These are phyloP conservation scores for Brettanomyces sp. DNA, from an alignment of 805 yeast species.

Conservation along the genomic window DNA sequence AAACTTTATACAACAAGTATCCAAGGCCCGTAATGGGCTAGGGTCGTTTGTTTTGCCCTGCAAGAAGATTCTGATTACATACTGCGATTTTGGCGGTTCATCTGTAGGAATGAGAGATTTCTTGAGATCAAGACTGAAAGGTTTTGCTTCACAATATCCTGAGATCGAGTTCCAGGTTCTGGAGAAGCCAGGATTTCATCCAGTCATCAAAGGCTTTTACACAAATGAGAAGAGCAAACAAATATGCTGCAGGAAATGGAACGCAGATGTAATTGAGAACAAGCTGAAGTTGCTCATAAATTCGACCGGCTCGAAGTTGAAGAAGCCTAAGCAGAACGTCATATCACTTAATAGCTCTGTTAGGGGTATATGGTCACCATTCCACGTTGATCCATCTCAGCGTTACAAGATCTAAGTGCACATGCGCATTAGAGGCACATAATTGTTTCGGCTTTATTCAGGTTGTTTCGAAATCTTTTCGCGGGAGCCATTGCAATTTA, in stretches of 20 bases:
- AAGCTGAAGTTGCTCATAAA: constrained; percentile 58
- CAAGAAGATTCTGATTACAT: constrained; percentile 62
- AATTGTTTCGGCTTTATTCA: too few relatives aligned
- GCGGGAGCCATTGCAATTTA: too few relatives aligned
- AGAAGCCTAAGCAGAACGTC: constrained; percentile 68
- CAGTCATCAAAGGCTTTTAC: constrained; percentile 57
- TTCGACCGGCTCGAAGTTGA: constrained; percentile 55
- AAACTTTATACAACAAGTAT: constrained; percentile 47
- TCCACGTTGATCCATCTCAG: constrained; percentile 54
- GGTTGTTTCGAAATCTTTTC: too few relatives aligned
- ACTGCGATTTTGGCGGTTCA: constrained; percentile 94
- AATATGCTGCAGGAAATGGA: constrained; percentile 71
- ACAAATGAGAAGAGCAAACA: constrained; percentile 24
- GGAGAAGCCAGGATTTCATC: constrained; percentile 70
- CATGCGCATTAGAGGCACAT: background rate
- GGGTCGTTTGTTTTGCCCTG: constrained; percentile 72
- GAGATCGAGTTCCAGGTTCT: constrained; percentile 63
- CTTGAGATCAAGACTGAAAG: constrained; percentile 40
- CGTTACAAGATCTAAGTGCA: constrained; percentile 35
- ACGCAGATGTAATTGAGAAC: constrained; percentile 48
- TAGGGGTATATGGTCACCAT: constrained; percentile 97
- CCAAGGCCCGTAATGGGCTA: constrained; percentile 65
- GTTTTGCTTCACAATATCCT: constrained; percentile 52
- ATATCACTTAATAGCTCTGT: constrained; percentile 72
- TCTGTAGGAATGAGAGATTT: constrained; percentile 73